These are phyloP conservation scores for Cutaneotrichosporon cutaneum DNA, from an alignment of 1,284 basidiomycete species.

Conservation along the genomic window DNA sequence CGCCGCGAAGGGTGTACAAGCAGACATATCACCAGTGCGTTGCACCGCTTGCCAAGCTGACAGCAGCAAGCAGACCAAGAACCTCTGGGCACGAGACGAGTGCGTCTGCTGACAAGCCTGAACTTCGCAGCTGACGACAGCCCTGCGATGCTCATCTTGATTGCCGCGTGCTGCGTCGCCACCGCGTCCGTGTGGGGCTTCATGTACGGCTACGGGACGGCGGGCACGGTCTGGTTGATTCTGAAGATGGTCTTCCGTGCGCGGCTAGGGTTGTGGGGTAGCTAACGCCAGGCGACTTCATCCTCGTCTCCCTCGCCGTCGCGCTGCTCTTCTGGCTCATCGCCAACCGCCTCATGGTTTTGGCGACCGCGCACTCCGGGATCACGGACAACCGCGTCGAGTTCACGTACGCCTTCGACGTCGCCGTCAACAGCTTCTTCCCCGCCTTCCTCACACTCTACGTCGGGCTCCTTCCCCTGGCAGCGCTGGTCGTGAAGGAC, in stretches of 20 bases:
- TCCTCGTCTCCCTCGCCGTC: conserved; percentile 69
- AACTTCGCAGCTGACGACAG: conserved; percentile 25
- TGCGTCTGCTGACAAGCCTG: conserved; percentile 24
- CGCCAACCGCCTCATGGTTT: conserved; percentile 69
- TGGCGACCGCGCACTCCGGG: conserved; percentile 63
- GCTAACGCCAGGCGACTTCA: conserved; percentile 61
- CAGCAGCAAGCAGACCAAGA: conserved; percentile 81
- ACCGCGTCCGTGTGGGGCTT: conserved; percentile 78
- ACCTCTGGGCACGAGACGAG: conserved; percentile 93
- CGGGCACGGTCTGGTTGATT: conserved; percentile 64
- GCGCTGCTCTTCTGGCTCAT: conserved; percentile 79
- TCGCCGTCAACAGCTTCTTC: conserved; percentile 93
- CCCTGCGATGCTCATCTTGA: conserved; percentile 83
- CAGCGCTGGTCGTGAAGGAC: conserved; percentile 73
- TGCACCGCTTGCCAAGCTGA: neutral
- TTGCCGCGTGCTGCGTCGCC: conserved; percentile 67
- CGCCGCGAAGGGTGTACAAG: conserved; percentile 79
- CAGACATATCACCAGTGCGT: conserved; percentile 51
- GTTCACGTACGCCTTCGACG: conserved; percentile 91
- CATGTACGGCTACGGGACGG: conserved; percentile 67
- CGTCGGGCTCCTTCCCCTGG: conserved; percentile 76
- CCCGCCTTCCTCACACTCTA: conserved; percentile 85
- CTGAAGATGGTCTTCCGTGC: conserved; percentile 74
- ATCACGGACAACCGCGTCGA: conserved; percentile 72
- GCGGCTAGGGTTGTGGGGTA: conserved; percentile 2